phyloP scores from a whole-genome alignment of 129 eudicot species.

The Chrysanthemum seticuspe region DNA sequence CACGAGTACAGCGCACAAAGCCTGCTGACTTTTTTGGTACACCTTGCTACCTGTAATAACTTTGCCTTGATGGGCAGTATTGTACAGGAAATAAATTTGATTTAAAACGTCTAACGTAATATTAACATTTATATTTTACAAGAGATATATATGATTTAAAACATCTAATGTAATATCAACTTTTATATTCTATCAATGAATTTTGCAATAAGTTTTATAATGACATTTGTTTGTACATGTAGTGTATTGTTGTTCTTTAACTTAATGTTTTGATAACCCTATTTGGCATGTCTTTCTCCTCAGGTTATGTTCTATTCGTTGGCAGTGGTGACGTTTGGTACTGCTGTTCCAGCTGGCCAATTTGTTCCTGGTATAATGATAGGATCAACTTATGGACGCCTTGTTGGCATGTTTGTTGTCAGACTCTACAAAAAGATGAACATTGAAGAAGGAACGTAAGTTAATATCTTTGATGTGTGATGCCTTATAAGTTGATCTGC shows the following conservation, averaged over 20 bases:
- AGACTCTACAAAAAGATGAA: conserved; percentile 68
- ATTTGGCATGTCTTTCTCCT: background rate
- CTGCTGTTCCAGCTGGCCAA: conserved; percentile 99
- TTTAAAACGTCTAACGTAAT: background rate
- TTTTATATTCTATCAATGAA: no score
- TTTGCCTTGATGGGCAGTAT: background rate
- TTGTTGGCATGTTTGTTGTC: conserved; percentile 97
- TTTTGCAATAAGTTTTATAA: no score
- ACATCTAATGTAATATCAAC: no score
- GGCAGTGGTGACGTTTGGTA: conserved; percentile 96
- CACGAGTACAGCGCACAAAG: conserved; percentile 95
- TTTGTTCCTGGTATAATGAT: conserved; percentile 99
- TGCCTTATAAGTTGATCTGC: background rate
- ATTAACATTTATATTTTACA: no score
- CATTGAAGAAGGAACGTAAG: conserved; percentile 99
- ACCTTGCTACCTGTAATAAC: background rate
- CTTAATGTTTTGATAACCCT: background rate
- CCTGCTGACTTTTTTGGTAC: conserved; percentile 91
- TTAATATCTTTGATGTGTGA: conserved; percentile 9
- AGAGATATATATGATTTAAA: no score
- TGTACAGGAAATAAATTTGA: background rate
- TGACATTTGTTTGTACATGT: no score
- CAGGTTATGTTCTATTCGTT: conserved; percentile 95
- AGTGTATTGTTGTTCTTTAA: no score
- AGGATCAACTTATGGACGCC: conserved; percentile 98